These are phyloP conservation scores for Boletellus sp. DNA, from an alignment of 1,284 basidiomycete species.

Conservation along the genomic window DNA sequence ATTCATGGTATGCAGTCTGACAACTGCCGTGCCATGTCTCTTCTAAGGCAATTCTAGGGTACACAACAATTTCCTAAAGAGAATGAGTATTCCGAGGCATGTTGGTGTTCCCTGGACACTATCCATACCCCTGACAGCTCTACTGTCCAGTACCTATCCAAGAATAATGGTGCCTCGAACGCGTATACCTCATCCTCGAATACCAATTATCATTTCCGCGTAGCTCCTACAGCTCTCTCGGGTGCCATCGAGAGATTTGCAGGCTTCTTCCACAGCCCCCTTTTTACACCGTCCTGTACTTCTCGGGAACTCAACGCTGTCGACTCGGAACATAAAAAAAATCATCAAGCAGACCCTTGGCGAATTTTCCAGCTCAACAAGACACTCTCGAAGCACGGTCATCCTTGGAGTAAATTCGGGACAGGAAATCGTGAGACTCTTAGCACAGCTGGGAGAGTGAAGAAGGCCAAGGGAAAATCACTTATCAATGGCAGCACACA, in stretches of 20 bases:
- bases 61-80: slow-evolving; percentile 83
- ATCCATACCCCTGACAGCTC: not conserved
- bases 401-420: slow-evolving; percentile 93
- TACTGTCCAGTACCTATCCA: slow-evolving; percentile 68
- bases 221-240: slow-evolving; percentile 80
- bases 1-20: slow-evolving; percentile 72
- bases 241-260: slow-evolving; percentile 91
- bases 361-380: slow-evolving; percentile 97
- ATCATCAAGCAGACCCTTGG: slow-evolving; percentile 93
- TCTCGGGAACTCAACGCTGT: slow-evolving; percentile 95
- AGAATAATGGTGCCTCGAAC: slow-evolving; percentile 90
- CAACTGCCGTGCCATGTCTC: not conserved
- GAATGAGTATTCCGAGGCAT: slow-evolving; percentile 86
- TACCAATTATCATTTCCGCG: slow-evolving; percentile 94
- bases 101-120: slow-evolving; percentile 2
- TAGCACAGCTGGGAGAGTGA: slow-evolving; percentile 61
- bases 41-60: slow-evolving; percentile 46
- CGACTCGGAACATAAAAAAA: slow-evolving; percentile 98
- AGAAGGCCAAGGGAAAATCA: slow-evolving; percentile 48
- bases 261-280: slow-evolving; percentile 91
- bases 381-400: slow-evolving; percentile 74
- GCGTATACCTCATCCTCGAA: slow-evolving; percentile 93
- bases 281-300: slow-evolving; percentile 90
- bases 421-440: slow-evolving; percentile 88
- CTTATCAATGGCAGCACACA: slow-evolving; percentile 11